Evolutionary conservation across 2,329 filamentous ascomycete genomes (phyloP).

Genomic region (Paraphaeosphaeria minitans): DNA sequence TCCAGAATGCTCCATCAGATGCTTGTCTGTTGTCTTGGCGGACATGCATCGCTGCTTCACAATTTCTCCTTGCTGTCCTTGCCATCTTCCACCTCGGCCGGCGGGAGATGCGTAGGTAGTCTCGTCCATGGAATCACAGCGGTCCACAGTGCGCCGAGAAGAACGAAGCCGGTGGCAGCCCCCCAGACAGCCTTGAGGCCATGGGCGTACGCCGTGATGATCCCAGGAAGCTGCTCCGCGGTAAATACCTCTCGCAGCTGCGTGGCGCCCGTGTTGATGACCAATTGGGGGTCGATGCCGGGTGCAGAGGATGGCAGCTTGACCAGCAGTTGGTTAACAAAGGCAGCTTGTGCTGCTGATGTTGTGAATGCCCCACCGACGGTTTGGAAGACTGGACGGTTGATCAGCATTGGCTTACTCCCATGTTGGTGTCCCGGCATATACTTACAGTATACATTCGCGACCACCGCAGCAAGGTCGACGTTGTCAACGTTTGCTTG

Average conservation of each 20-base stretch:
- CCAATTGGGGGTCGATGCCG: slow-evolving; percentile 4
- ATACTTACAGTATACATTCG: background rate
- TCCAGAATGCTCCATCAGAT: too few relatives aligned
- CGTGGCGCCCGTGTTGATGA: slow-evolving; percentile 49
- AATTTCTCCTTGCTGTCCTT: too few relatives aligned
- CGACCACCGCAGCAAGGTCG: background rate
- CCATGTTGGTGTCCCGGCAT: background rate
- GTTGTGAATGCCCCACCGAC: background rate
- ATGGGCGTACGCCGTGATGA: slow-evolving; percentile 12
- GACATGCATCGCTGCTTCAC: too few relatives aligned
- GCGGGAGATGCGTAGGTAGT: too few relatives aligned
- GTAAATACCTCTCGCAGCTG: slow-evolving; percentile 34
- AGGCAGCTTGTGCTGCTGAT: slow-evolving; percentile 21
- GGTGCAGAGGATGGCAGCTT: slow-evolving; percentile 36
- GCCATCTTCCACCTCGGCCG: slow-evolving; percentile 34
- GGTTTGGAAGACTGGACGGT: background rate
- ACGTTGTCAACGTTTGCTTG: slow-evolving; percentile 33
- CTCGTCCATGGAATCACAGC: too few relatives aligned
- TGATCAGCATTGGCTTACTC: background rate
- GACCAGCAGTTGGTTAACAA: slow-evolving; percentile 45
- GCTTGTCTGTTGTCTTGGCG: too few relatives aligned
- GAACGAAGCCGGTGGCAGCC: background rate
- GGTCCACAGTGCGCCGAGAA: too few relatives aligned
- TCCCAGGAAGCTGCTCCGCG: background rate
- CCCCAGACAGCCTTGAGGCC: slow-evolving; percentile 9